Evolutionary conservation across 2,329 filamentous ascomycete genomes (phyloP), one percentile per base, ranked within the genome.

Genomic region (Colletotrichum australisinense): DNA sequence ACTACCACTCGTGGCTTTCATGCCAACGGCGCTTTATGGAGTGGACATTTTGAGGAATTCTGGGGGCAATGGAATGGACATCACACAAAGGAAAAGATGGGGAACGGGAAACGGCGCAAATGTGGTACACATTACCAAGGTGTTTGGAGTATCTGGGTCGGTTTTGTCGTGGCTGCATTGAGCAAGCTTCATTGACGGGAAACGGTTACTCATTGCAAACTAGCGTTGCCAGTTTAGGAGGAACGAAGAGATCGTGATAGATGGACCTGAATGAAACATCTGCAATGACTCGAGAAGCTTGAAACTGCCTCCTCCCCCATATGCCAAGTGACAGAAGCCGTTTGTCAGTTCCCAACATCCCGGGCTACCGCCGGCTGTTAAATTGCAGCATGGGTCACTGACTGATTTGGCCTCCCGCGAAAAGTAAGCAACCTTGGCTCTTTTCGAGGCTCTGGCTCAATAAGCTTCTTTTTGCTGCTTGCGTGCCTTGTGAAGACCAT

Each of bases 1-100:
- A 63, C 52, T 58, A 32, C 55, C 55, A 70, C 67, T 73, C 52
- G 59, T 22, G 70, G 70, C 60, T 73, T 62, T 70, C 8, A 70
- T 19, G 70, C 59, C 70, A 56, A 56, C 26, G 60, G 67, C 67
- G 67, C 55, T 70, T 66, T 55, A 26, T 65, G 55, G 58, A 32
- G 69, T 52, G 60, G 70, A 8, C 55, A 73, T 42, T 53, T 69
- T 57, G 42, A 55, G 64, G 67, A 55, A 56, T 49, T 19, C 28
- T 11, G 35, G 35, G 55, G 67, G 22, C 32, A 28, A 56, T 49
- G 70, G 46, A 60, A 38, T 46, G 42, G 42, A 22, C 12, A 49
- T 30, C 28, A 26, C 22, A 32, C 58, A 59, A 22, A 5, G 57
- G 26, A 63, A 49, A n/a, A 28, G 42, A 8, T 22, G 30, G 42